These are phyloP conservation scores for Agaricus blazei DNA, from an alignment of 768 basidiomycete species.

Conservation along the genomic window DNA sequence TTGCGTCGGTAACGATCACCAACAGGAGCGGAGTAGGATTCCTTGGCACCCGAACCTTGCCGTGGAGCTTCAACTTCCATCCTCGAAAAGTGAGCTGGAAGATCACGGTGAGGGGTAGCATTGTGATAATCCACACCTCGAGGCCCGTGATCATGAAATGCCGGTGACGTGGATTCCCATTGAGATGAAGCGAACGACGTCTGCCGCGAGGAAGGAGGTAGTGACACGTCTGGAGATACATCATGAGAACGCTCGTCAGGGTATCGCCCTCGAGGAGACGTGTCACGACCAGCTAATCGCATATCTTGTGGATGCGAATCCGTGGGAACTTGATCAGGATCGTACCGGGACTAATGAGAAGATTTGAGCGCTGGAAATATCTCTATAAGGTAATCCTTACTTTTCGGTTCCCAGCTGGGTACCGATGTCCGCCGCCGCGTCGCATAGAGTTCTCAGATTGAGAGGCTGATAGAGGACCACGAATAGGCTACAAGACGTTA, in stretches of 20 bases:
- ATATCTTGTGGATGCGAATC: background rate
- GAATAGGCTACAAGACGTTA: background rate
- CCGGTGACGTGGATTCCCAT: background rate
- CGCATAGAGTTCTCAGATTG: background rate
- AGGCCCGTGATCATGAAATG: slow-evolving; percentile 1
- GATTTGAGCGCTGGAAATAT: background rate
- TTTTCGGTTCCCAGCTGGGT: background rate
- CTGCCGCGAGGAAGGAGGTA: background rate
- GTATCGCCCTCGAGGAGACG: slow-evolving; percentile 1
- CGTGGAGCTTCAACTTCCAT: background rate
- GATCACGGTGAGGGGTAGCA: background rate
- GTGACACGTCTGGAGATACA: background rate
- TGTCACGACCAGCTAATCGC: background rate
- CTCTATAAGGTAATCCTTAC: background rate
- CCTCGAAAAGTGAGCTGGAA: background rate
- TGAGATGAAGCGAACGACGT: slow-evolving; percentile 2
- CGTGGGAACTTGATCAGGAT: background rate
- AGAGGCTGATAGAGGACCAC: background rate
- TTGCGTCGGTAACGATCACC: slow-evolving; percentile 1
- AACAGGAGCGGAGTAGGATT: background rate
- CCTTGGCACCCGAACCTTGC: background rate
- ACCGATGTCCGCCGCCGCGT: background rate
- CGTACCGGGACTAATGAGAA: background rate
- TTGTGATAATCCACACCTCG: background rate
- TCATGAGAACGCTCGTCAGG: background rate